A percentile compares a stretch with the other conserved stretches of the same genome.
Conservation (phyloP, 2,329 filamentous ascomycete species). For the Cladosporium phlei region DNA sequence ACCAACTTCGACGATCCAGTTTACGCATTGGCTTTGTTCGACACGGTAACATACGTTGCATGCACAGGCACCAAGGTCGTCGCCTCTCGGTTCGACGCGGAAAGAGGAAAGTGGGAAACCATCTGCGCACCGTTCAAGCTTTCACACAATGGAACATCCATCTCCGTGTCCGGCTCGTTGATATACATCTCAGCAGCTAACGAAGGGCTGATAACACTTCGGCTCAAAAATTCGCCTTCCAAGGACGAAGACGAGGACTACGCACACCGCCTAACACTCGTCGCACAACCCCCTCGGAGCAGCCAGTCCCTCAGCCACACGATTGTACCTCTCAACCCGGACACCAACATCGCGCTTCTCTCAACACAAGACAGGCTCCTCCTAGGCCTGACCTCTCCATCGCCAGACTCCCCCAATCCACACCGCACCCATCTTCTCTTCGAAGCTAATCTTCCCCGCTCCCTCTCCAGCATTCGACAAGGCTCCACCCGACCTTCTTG, state of each 20-base stretch:
- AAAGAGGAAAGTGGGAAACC: conserved; percentile 26
- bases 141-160: conserved; percentile 40
- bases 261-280: conserved; percentile 26
- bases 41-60: conserved; percentile 52
- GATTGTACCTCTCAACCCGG: conserved; percentile 8
- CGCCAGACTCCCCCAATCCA: not conserved
- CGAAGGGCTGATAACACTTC: conserved; percentile 50
- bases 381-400: conserved; percentile 23
- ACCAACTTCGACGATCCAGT: conserved; percentile 47
- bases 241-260: conserved; percentile 32
- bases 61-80: conserved; percentile 41
- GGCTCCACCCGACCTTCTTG: conserved; percentile 38
- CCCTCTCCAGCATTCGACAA: conserved; percentile 48
- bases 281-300: conserved; percentile 20
- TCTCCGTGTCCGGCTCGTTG: conserved; percentile 43
- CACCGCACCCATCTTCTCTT: conserved; percentile 29
- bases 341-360: conserved; percentile 17
- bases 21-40: conserved; percentile 52
- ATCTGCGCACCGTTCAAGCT: conserved; percentile 30
- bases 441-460: conserved; percentile 38
- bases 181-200: conserved; percentile 52
- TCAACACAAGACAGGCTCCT: conserved; percentile 24
- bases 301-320: conserved; percentile 23
- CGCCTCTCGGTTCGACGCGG: conserved; percentile 36
- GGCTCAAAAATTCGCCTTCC: conserved; percentile 32